Conservation (phyloP, 768 basidiomycete genomes). For the Neoboletus subvelutipes region DNA sequence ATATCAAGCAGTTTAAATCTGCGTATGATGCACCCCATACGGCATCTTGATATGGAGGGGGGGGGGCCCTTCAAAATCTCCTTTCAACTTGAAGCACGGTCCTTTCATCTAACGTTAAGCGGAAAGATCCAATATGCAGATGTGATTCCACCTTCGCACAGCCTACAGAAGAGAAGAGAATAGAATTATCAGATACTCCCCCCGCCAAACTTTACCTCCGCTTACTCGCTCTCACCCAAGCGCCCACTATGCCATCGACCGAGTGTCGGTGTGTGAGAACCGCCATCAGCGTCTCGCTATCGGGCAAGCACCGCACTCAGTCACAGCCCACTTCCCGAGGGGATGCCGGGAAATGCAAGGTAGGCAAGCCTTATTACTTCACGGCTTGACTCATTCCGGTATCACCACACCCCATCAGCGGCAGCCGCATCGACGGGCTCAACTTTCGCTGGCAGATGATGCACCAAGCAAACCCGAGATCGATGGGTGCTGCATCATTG, state of each 20-base stretch:
- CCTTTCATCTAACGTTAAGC: constrained; percentile 37
- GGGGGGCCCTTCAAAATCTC: constrained; percentile 25
- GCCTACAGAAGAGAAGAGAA: constrained; percentile 21
- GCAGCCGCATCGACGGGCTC: constrained; percentile 16
- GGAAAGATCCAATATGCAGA: constrained; percentile 36
- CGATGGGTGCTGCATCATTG: constrained; percentile 13
- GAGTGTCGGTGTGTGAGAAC: constrained; percentile 12
- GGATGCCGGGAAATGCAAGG: constrained; percentile 19
- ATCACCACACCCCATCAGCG: constrained; percentile 15
- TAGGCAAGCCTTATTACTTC: constrained; percentile 24
- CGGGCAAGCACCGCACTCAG: constrained; percentile 1
- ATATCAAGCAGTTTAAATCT: constrained; percentile 36
- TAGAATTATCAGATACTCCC: constrained; percentile 7
- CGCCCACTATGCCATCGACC: neutral
- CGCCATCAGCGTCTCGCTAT: neutral
- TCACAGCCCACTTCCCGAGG: constrained; percentile 15
- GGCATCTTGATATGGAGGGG: constrained; percentile 36
- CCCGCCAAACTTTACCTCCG: constrained; percentile 8
- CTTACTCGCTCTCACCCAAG: constrained; percentile 5
- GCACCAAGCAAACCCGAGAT: constrained; percentile 19
- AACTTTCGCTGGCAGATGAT: constrained; percentile 25
- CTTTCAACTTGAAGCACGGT: constrained; percentile 28
- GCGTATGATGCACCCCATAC: constrained; percentile 34
- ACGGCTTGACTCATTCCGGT: constrained; percentile 14
- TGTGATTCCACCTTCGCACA: constrained; percentile 30